A percentile compares a stretch with the other conserved stretches of the same genome.
These are phyloP conservation scores for Aspergillus asperescens DNA, from an alignment of 495 filamentous ascomycete genomes.

Conservation along the genomic window DNA sequence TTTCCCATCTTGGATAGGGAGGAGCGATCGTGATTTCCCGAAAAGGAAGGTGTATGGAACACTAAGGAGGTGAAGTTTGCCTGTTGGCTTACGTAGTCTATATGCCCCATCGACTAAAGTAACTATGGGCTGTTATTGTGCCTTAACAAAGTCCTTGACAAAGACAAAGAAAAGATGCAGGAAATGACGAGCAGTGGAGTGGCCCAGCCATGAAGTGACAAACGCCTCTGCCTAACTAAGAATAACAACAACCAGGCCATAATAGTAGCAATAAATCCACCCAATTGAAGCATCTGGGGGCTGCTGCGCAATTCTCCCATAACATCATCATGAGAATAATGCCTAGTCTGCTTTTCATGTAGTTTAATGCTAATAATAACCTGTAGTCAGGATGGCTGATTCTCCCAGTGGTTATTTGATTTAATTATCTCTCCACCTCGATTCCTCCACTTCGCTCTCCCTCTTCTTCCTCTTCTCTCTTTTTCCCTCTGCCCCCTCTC, in stretches of 20 bases:
- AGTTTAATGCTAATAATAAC: conserved; percentile 1
- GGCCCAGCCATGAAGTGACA: conserved; percentile 9
- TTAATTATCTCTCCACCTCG: conserved; percentile 4
- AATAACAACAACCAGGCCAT: conserved; percentile 8
- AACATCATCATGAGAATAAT: not conserved
- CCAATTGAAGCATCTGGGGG: not conserved
- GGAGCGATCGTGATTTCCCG: conserved; percentile 5
- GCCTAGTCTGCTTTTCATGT: not conserved
- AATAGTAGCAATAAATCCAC: conserved; percentile 3
- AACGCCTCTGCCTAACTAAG: conserved; percentile 18
- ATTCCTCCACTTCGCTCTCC: conserved; percentile 1
- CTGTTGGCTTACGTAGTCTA: not conserved
- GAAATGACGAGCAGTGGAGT: conserved; percentile 7
- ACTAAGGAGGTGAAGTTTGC: not conserved
- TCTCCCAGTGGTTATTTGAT: not conserved
- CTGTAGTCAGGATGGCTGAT: not conserved
- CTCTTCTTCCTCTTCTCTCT: conserved; percentile 2
- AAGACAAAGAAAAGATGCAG: too few species aligned
- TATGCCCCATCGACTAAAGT: not conserved
- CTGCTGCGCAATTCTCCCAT: not conserved
- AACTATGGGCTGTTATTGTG: too few species aligned
- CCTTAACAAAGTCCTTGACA: not conserved
- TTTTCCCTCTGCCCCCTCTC: conserved; percentile 6
- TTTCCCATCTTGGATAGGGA: too few species aligned
- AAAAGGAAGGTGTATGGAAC: conserved; percentile 6